Evolutionary conservation across 2,329 filamentous ascomycete genomes (phyloP).

Genomic region (Akanthomyces lecanii): DNA sequence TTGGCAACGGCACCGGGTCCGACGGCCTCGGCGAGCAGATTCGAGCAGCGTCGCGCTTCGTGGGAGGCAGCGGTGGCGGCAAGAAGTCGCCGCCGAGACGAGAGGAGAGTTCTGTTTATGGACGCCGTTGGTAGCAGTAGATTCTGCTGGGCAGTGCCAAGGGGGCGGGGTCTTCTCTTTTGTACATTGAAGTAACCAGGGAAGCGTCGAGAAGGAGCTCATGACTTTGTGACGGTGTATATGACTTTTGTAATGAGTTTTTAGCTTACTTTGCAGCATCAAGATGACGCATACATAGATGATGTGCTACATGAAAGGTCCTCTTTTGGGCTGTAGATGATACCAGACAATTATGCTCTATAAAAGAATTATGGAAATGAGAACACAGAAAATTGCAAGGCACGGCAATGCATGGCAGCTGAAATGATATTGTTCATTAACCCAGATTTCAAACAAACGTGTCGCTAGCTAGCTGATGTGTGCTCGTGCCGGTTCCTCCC

Average conservation of each 20-base stretch:
- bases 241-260: background rate
- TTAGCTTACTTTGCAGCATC: background rate
- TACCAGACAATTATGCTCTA: background rate
- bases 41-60: slow-evolving; percentile 23
- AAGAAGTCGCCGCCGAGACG: slow-evolving; percentile 27
- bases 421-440: background rate
- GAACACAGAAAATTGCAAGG: background rate
- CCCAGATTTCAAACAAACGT: background rate
- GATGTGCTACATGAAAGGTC: background rate
- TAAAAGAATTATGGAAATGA: background rate
- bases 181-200: background rate
- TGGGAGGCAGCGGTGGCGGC: slow-evolving; percentile 17
- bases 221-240: background rate
- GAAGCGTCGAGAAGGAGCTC: background rate
- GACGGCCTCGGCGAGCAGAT: slow-evolving; percentile 25
- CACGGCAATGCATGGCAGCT: background rate
- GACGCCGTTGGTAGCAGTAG: slow-evolving; percentile 36
- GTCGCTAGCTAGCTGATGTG: slow-evolving; percentile 15
- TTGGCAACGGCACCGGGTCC: slow-evolving; percentile 31
- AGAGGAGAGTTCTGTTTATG: slow-evolving; percentile 38
- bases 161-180: background rate
- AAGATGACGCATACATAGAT: background rate
- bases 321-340: background rate
- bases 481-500: background rate
- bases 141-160: background rate